A percentile compares a stretch with the other conserved stretches of the same genome.
Evolutionary conservation across 371 early-diverging fungal species (phyloP).

Genomic region (Mucor indicus): DNA sequence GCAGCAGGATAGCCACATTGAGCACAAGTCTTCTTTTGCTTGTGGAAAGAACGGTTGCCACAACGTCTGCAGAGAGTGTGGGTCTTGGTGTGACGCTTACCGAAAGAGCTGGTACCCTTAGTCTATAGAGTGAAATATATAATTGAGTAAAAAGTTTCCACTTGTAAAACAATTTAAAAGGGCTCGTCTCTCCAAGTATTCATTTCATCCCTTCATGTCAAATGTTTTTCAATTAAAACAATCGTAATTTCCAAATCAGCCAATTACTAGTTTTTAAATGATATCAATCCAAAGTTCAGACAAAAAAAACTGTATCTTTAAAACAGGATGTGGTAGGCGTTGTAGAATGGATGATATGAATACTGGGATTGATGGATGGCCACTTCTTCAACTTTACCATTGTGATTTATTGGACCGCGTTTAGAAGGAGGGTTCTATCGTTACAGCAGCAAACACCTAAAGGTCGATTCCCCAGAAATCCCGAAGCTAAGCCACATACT

Average conservation of each 20-base stretch:
- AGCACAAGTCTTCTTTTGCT: conserved; percentile 98
- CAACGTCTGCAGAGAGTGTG: conserved; percentile 98
- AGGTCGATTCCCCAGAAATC: conserved; percentile 6
- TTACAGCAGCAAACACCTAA: background rate
- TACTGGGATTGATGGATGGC: conserved; percentile 1
- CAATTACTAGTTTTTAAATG: too few relatives aligned
- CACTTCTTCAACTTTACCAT: conserved; percentile 14
- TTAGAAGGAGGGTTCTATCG: conserved; percentile 19
- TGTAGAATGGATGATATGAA: conserved; percentile 2
- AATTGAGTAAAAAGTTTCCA: too few relatives aligned
- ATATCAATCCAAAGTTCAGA: too few relatives aligned
- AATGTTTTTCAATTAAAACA: too few relatives aligned
- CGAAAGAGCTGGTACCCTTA: conserved; percentile 23
- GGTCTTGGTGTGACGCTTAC: conserved; percentile 88
- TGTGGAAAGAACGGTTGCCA: conserved; percentile 97
- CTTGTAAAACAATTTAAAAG: too few relatives aligned
- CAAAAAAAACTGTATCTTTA: too few relatives aligned
- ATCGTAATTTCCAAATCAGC: too few relatives aligned
- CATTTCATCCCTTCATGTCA: too few relatives aligned
- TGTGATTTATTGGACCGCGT: conserved; percentile 22
- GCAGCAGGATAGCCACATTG: conserved; percentile 98
- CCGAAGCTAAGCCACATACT: conserved; percentile 11
- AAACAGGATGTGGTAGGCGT: too few relatives aligned
- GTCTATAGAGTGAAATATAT: conserved; percentile 9
- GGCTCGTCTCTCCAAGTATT: too few relatives aligned